Base-by-base conservation (phyloP, 1,284 basidiomycete species). In the Apiotrichum mycotoxinovorans region DNA sequence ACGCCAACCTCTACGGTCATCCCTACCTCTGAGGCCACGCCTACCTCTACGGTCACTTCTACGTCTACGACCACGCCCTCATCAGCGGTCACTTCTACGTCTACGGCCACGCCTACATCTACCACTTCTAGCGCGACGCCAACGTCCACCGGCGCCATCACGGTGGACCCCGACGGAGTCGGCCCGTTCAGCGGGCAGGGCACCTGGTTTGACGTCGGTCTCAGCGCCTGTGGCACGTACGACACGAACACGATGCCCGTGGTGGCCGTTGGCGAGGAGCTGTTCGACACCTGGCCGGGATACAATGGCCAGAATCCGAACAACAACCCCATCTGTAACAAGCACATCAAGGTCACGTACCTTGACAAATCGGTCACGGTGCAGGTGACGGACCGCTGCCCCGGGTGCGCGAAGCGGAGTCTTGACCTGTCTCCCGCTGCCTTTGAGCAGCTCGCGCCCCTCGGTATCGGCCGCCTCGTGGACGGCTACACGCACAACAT, bases 321-420 rank as follows among this genome's bases (percentile, higher is more conserved):
- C 68, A 59, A 69, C 57, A 82, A 82, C 71, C 80, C 81, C 11
- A 74, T 82, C 60, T 83, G 81, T 61, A 76, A 77, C 44, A 73
- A 74, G 55, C 68, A 75, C 54, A 65, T 79, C 48, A 66, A 64
- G 18, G 74, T 79, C 20, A 72, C 67, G 23, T 79, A 27, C 26
- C 78, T 76, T 18, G 66, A 63, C 66, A 62, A 20, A 33, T 23
- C 25, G 61, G 41, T 42, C 26, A 17, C 37, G 33, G 52, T 48
- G n/a, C 43, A 38, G 44, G 76, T 82, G 26, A 72, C 70, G 4
- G 82, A 83, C 65, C 65, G 75, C 20, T 83, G 82, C 66, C 72
- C 66, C 12, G 78, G 71, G 0, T 83, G 81, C 59, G 69, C 65
- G 1, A 54, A 69, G 33, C 65, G 72, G 49, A 71, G 75, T 45